Base-by-base conservation (phyloP, 768 basidiomycete genomes). In the Phylloporus rhodoxanthus region DNA sequence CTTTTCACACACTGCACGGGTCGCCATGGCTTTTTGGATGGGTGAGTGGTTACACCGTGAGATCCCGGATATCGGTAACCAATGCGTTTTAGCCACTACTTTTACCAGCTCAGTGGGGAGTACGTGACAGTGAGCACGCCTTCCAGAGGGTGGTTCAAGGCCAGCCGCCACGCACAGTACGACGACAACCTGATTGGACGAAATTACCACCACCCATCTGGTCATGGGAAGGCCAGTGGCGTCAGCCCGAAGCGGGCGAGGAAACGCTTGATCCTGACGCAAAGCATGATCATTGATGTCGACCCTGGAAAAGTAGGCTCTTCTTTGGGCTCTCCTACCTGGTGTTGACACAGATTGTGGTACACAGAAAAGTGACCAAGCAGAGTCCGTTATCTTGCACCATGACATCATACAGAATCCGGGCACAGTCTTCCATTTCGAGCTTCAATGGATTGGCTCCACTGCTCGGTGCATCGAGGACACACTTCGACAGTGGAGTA, bases 381-480 rank as follows among this genome's bases (percentile, higher is more conserved):
- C 91, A 1, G 93, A 96, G 68, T 79, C 84, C 3, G 87, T 90
- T 15, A 77, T 94, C 26, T 74, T 97, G 21, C 94, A 97, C 64
- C 84, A 94, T 66, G 96, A 98, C 68, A 81, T 96, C 49, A 87
- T 95, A 45, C 95, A 97, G 66, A 97, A 97, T 61, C 88, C 91
- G 0, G 80, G 76, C n/a, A 95, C 87, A 25, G 90, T 88, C 51
- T 96, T 96, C 70, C 95, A 98, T 67, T 93, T 98, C 59, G 94
- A 99, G 67, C 75, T 99, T 25, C 90, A 95, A 53, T 99, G 96
- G 95, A 85, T 98, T 34, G 93, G 91, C 2, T 87, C 93, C 2
- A 93, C 92, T 1, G 91, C 93, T 20, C 81, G 89, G 19, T 85
- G 84, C 54, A 87, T 98, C 45, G 94, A 97, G 55, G 92, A 95